These are phyloP conservation scores for Crotalaria pallida DNA, from an alignment of 306 rosid species.

Conservation along the genomic window DNA sequence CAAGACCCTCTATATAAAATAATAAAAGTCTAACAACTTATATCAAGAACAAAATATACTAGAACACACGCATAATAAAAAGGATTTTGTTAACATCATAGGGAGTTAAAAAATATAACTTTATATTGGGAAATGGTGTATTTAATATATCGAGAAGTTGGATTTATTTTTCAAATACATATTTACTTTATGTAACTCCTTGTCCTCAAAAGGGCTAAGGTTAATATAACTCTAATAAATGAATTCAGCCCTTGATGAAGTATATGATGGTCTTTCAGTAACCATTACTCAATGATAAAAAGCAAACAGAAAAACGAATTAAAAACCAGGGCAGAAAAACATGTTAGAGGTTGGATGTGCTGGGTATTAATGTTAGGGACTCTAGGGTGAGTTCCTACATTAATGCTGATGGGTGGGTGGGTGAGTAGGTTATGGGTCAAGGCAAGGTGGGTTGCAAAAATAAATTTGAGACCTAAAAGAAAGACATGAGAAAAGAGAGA, in stretches of 20 bases:
- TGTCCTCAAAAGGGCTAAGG: no score
- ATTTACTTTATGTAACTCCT: no score
- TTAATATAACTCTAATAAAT: background rate
- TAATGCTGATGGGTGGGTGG: background rate
- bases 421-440: background rate
- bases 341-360: background rate
- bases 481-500: no score
- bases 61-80: no score
- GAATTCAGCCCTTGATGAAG: background rate
- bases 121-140: no score
- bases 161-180: no score
- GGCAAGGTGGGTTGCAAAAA: background rate
- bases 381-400: background rate
- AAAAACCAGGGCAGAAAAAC: background rate
- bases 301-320: background rate
- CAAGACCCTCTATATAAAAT: background rate
- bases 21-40: background rate
- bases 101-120: no score
- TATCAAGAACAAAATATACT: background rate
- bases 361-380: background rate
- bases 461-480: no score
- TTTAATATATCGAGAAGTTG: no score
- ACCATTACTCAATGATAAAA: background rate
- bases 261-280: background rate
- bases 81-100: background rate